These are phyloP conservation scores for Pleurotus tuoliensis DNA, from an alignment of 768 basidiomycete genomes.

Conservation along the genomic window DNA sequence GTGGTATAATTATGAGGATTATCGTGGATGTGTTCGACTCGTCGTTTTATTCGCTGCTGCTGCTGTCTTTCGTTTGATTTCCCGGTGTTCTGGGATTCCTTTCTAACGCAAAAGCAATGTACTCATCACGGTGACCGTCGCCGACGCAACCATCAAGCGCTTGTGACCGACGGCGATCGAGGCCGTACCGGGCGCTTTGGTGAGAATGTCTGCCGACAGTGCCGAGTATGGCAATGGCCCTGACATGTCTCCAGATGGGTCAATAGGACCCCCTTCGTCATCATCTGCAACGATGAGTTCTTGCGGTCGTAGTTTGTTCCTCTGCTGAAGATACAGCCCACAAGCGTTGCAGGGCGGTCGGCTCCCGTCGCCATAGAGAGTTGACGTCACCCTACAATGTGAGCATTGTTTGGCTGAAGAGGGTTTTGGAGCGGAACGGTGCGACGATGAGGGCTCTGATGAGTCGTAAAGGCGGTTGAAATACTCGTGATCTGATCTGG, in stretches of 20 bases:
- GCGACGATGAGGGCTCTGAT: background rate
- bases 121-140: too few species aligned
- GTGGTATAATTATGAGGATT: too few species aligned
- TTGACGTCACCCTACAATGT: conserved; percentile 43
- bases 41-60: too few species aligned
- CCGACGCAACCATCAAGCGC: too few species aligned
- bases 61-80: too few species aligned
- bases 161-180: too few species aligned
- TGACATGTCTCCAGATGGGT: conserved; percentile 36
- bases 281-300: conserved; percentile 46
- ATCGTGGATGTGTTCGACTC: too few species aligned
- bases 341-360: conserved; percentile 45
- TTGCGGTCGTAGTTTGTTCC: conserved; percentile 42
- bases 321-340: conserved; percentile 43
- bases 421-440: background rate
- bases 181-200: too few species aligned
- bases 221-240: conserved; percentile 45
- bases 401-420: conserved; percentile 33
- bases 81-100: too few species aligned
- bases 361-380: conserved; percentile 47
- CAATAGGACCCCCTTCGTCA: conserved; percentile 34
- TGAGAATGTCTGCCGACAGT: too few species aligned
- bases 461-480: background rate
- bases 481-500: conserved; percentile 3
- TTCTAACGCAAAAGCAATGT: too few species aligned